Conservation (phyloP, 768 basidiomycete genomes). For the Pleurotus cornucopiae region DNA sequence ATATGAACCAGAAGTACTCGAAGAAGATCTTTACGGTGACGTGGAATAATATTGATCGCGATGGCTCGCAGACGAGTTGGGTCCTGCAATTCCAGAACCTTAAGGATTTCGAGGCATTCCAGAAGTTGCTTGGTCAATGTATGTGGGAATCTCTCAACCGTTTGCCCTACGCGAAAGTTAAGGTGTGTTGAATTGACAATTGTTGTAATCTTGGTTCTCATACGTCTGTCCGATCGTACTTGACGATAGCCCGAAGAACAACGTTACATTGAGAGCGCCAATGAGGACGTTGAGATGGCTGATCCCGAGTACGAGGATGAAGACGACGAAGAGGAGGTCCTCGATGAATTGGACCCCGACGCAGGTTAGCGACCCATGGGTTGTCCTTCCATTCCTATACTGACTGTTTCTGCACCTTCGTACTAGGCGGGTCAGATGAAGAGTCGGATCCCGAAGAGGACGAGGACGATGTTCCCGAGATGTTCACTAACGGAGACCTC, state of each 20-base stretch:
- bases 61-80: constrained; percentile 68
- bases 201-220: background rate
- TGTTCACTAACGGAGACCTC: constrained; percentile 50
- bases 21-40: constrained; percentile 68
- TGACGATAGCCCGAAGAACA: constrained; percentile 71
- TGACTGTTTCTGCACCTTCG: constrained; percentile 1
- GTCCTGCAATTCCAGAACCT: constrained; percentile 63
- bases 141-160: constrained; percentile 82
- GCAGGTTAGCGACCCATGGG: constrained; percentile 39
- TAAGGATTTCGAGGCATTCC: constrained; percentile 57
- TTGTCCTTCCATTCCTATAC: background rate
- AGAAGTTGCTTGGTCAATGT: constrained; percentile 59
- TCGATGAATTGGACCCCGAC: constrained; percentile 59
- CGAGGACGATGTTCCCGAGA: constrained; percentile 36
- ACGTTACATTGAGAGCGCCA: constrained; percentile 73
- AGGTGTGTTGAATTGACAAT: constrained; percentile 37
- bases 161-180: constrained; percentile 72
- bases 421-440: constrained; percentile 39
- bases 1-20: constrained; percentile 73
- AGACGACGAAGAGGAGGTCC: constrained; percentile 76
- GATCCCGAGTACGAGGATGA: constrained; percentile 73
- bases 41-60: constrained; percentile 74
- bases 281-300: constrained; percentile 87
- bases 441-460: constrained; percentile 25
- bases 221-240: background rate